Percentiles rank a stretch among this genome's conserved stretches.
phyloP scores from a whole-genome alignment of 2,329 filamentous ascomycete genomes.

The Ophiostoma ips region DNA sequence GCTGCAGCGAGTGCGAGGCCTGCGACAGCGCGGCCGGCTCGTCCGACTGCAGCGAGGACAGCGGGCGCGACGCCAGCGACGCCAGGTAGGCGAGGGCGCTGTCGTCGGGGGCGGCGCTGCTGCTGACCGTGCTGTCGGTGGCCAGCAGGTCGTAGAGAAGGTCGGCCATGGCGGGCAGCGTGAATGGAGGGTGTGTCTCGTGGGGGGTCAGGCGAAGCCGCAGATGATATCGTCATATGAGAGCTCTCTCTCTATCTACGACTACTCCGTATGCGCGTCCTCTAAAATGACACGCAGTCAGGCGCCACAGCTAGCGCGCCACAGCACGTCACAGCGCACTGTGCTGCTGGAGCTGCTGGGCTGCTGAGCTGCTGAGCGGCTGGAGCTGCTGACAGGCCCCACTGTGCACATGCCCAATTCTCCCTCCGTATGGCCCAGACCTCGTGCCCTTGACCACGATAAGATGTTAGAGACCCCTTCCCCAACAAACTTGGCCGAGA shows the following conservation, averaged over 20 bases:
- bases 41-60: constrained; percentile 55
- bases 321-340: constrained; percentile 7
- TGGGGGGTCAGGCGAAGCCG: neutral
- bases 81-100: constrained; percentile 58
- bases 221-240: no score
- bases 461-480: constrained; percentile 8
- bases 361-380: neutral
- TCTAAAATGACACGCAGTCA: constrained; percentile 2
- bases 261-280: no score
- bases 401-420: constrained; percentile 5
- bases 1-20: constrained; percentile 62
- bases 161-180: constrained; percentile 42
- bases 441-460: neutral
- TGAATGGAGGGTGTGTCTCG: neutral
- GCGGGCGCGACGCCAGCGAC: constrained; percentile 61
- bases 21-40: constrained; percentile 75
- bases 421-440: no score
- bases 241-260: neutral
- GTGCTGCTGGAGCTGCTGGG: neutral
- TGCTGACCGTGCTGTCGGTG: constrained; percentile 14
- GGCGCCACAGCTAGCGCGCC: constrained; percentile 9
- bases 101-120: constrained; percentile 28
- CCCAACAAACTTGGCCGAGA: constrained; percentile 6
- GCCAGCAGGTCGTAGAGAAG: constrained; percentile 60
- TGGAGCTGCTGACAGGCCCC: neutral